Evolutionary conservation across 139 green algal genomes (phyloP).

Genomic region (Parachlorella kessleri): DNA sequence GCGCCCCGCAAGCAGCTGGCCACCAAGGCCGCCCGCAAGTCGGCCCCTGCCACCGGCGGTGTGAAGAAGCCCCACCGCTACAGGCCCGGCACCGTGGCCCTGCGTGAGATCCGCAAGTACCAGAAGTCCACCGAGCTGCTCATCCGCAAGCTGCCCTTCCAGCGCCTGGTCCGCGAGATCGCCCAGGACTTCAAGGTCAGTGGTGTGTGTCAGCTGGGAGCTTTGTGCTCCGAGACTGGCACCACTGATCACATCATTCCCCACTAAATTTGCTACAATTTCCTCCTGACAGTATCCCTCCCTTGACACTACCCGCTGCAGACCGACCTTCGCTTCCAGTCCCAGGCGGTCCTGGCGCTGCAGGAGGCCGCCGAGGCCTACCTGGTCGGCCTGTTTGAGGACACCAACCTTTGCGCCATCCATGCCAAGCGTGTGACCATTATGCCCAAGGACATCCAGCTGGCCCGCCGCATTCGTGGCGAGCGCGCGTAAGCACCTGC

Average conservation of each 20-base stretch:
- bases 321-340: slow-evolving; percentile 97
- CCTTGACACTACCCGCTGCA: too few species aligned
- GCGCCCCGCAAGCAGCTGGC: slow-evolving; percentile 95
- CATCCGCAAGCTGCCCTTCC: slow-evolving; percentile 98
- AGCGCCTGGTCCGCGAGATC: slow-evolving; percentile 97
- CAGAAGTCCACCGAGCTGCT: slow-evolving; percentile 94
- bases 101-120: slow-evolving; percentile 95
- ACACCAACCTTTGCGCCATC: slow-evolving; percentile 49
- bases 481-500: slow-evolving; percentile 57
- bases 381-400: slow-evolving; percentile 97
- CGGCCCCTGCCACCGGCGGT: slow-evolving; percentile 84
- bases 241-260: too few species aligned
- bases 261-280: too few species aligned
- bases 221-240: too few species aligned
- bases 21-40: slow-evolving; percentile 95
- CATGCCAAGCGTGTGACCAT: slow-evolving; percentile 96
- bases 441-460: slow-evolving; percentile 98
- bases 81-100: slow-evolving; percentile 85
- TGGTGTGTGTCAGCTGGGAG: too few species aligned
- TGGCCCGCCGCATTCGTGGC: slow-evolving; percentile 91
- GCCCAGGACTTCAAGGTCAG: slow-evolving; percentile 99
- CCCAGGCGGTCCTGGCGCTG: slow-evolving; percentile 88
- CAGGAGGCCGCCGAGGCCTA: slow-evolving; percentile 97
- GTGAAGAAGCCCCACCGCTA: slow-evolving; percentile 95
- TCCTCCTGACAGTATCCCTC: too few species aligned